A percentile compares a stretch with the other conserved stretches of the same genome.
These are phyloP conservation scores for Citrus inodora DNA, from an alignment of 345 rosid genomes.

Conservation along the genomic window DNA sequence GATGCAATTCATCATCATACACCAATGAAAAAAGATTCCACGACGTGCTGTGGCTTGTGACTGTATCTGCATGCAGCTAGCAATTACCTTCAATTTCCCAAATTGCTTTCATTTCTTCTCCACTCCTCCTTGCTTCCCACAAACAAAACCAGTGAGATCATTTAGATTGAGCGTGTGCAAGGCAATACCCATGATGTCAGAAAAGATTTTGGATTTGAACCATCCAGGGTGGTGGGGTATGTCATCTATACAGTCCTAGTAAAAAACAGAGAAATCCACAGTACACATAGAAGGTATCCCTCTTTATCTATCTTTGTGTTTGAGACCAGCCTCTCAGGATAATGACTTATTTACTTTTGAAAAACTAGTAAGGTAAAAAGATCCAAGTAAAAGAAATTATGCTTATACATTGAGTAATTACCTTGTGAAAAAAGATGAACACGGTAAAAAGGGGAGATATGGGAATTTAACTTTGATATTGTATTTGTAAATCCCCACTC, in stretches of 20 bases:
- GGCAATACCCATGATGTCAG: not conserved
- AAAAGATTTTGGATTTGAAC: not conserved
- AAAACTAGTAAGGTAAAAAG: too few relatives aligned
- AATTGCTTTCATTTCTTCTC: not conserved
- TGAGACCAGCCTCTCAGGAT: too few relatives aligned
- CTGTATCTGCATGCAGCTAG: not conserved
- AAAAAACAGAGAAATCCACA: not conserved
- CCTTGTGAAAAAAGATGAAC: too few relatives aligned
- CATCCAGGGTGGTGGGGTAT: not conserved
- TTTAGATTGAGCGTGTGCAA: not conserved
- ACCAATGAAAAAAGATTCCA: not conserved
- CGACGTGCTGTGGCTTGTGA: not conserved
- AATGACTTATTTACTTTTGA: too few relatives aligned
- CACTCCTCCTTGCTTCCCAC: slow-evolving; percentile 2
- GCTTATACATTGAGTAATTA: too few relatives aligned
- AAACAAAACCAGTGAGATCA: not conserved
- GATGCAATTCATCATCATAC: not conserved
- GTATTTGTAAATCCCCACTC: not conserved
- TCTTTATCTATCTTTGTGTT: too few relatives aligned
- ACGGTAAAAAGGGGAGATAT: too few relatives aligned
- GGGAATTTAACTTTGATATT: too few relatives aligned
- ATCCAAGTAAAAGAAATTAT: too few relatives aligned
- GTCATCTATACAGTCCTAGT: not conserved
- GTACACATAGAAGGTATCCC: too few relatives aligned
- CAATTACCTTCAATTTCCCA: not conserved